Evolutionary conservation across 441 rosid genomes (phyloP), one percentile per base, ranked within the genome.

Genomic region (Gossypium schwendimanii): DNA sequence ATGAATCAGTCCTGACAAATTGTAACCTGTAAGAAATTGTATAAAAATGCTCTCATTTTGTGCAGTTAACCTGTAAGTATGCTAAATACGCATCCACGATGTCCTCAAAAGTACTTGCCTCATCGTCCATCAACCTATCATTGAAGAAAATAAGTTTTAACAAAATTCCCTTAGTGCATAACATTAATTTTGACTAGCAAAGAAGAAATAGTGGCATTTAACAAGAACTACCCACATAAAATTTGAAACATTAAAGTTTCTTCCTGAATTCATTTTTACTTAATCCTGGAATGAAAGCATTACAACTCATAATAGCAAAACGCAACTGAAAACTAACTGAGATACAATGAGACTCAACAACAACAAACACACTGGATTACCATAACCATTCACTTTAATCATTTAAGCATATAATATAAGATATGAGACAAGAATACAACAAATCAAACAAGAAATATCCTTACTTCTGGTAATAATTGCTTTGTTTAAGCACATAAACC

Each of bases 401-500:
- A 47, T 12, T 44, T 8, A 58, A 49, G 11, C 44, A 47, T 10
- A 55, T 21, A 20, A 21, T 3, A 55, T 21, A 55, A 55, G 61
- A 21, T 55, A 55, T 55, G 61, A 55, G 61, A 55, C 11, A 55
- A 55, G 23, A 55, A 55, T 55, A 3, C 61, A 18, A 50, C 33
- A 68, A 78, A 52, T 11, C 14, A 11, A 78, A 69, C 39, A 62
- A 8, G n/a, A 36, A 31, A 72, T 62, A 68, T 59, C 66, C 84
- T 79, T 86, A 91, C 99, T 83, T 87, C 74, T 86, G 86, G 84
- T 87, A 87, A 80, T 84, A 80, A 82, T 83, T 93, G 81, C 88
- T 87, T 81, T 89, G 98, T 72, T 96, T 91, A 79, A 93, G 95
- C 2, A 90, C 91, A 79, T 93, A 90, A 76, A 96, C 93, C 86